These are phyloP conservation scores for Cercospora citrullina DNA, from an alignment of 2,329 filamentous ascomycete species.

Conservation along the genomic window DNA sequence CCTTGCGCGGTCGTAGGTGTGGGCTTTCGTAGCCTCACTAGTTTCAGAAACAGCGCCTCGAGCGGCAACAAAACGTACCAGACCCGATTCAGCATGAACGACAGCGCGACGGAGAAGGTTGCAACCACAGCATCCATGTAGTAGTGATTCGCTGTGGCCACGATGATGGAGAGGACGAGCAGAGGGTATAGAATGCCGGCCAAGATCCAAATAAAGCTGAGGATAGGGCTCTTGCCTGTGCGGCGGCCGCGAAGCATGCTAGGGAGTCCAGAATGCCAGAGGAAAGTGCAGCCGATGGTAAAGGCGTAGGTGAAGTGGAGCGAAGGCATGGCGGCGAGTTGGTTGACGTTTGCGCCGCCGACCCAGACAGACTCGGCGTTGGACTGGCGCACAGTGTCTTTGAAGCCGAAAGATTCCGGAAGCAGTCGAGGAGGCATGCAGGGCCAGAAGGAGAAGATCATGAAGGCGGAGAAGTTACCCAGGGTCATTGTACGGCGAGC, in stretches of 20 bases:
- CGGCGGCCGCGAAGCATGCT: slow-evolving; percentile 43
- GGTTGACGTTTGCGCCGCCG: slow-evolving; percentile 49
- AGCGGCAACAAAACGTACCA: slow-evolving; percentile 54
- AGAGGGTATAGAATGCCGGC: slow-evolving; percentile 46
- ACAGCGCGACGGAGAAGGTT: slow-evolving; percentile 49
- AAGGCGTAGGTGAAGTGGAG: slow-evolving; percentile 60
- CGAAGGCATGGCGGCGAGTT: slow-evolving; percentile 50
- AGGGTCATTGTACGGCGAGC: slow-evolving; percentile 51
- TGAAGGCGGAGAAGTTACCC: slow-evolving; percentile 56
- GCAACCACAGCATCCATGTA: slow-evolving; percentile 57
- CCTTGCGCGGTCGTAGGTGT: slow-evolving; percentile 50
- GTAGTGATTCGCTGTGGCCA: slow-evolving; percentile 65
- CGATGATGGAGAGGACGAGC: slow-evolving; percentile 53
- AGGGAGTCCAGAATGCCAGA: slow-evolving; percentile 55
- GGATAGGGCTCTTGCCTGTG: slow-evolving; percentile 21
- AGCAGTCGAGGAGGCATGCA: slow-evolving; percentile 56
- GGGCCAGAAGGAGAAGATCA: slow-evolving; percentile 54
- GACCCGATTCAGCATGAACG: slow-evolving; percentile 52
- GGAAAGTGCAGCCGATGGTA: slow-evolving; percentile 52
- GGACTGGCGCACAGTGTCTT: slow-evolving; percentile 51
- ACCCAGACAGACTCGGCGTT: slow-evolving; percentile 51
- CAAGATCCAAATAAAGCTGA: slow-evolving; percentile 42
- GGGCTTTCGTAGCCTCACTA: slow-evolving; percentile 54
- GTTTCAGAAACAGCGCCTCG: slow-evolving; percentile 53
- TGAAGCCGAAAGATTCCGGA: slow-evolving; percentile 47